Evolutionary conservation across 257 asterid species (phyloP).

Genomic region (Solanum dulcamara): DNA sequence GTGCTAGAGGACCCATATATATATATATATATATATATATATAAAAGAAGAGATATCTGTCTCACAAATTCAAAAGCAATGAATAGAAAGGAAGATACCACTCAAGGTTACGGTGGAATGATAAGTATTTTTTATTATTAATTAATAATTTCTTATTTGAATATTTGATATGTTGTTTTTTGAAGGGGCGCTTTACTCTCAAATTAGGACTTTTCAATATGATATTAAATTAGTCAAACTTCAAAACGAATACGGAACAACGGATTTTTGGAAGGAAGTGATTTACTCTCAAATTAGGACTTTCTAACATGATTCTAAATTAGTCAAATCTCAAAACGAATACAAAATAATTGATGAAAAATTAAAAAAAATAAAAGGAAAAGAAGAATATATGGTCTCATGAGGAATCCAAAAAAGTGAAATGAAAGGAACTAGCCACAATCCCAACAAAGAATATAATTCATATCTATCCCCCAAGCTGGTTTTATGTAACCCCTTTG

Average conservation of each 20-base stretch:
- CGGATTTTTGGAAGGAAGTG: too few species aligned
- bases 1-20: conserved; percentile 16
- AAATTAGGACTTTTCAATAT: fast-evolving
- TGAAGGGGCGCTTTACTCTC: fast-evolving
- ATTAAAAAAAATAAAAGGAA: too few species aligned
- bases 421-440: conserved; percentile 48
- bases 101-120: background rate
- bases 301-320: too few species aligned
- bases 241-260: too few species aligned
- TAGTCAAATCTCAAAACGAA: too few species aligned
- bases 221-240: background rate
- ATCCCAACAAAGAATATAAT: conserved; percentile 39
- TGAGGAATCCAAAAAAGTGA: conserved; percentile 53
- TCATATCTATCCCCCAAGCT: conserved; percentile 15
- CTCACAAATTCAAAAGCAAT: conserved; percentile 28
- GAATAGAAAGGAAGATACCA: background rate
- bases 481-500: background rate
- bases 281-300: too few species aligned
- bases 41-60: conserved; percentile 3
- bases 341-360: too few species aligned
- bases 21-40: background rate
- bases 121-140: background rate
- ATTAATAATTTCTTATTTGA: fast-evolving
- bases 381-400: conserved; percentile 42
- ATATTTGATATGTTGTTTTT: background rate